Conservation (phyloP, 140 eudicot genomes). For the Erigeron philadelphicus region DNA sequence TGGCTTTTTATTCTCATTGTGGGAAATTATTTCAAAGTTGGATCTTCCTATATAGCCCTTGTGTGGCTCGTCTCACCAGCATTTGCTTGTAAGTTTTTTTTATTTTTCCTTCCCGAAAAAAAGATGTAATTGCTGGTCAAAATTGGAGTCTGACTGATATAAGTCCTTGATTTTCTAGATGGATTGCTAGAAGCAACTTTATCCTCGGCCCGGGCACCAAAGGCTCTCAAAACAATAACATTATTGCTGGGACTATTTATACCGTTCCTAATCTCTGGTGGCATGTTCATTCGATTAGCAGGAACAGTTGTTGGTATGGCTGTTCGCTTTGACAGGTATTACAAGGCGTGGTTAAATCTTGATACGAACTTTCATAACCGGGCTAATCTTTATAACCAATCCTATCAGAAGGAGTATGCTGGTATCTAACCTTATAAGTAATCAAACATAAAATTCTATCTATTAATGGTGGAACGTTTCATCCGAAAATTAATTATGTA, state of each 20-base stretch:
- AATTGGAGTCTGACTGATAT: constrained; percentile 19
- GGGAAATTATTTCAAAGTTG: constrained; percentile 62
- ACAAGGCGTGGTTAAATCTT: neutral
- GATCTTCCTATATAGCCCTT: constrained; percentile 74
- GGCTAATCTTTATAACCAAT: neutral
- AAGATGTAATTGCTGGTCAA: neutral
- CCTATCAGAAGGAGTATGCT: neutral
- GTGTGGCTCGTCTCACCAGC: constrained; percentile 86
- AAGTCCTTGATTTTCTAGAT: constrained; percentile 48
- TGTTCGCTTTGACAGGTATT: constrained; percentile 88
- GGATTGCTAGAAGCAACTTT: constrained; percentile 94
- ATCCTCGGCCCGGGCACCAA: constrained; percentile 72
- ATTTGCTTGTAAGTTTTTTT: constrained; percentile 76
- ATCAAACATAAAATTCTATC: neutral
- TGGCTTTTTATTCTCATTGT: constrained; percentile 67
- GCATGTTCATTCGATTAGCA: constrained; percentile 59
- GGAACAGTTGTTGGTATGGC: constrained; percentile 60
- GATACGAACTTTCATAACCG: neutral
- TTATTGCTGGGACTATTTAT: constrained; percentile 57
- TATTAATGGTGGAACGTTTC: neutral
- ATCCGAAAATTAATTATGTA: neutral
- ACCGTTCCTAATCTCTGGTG: constrained; percentile 80
- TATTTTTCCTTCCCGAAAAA: neutral
- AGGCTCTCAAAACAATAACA: constrained; percentile 76
- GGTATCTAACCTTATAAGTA: neutral